A percentile compares a stretch with the other conserved stretches of the same genome.
Conservation (phyloP, 2,329 filamentous ascomycete species). For the Pestalotiopsis sp. region DNA sequence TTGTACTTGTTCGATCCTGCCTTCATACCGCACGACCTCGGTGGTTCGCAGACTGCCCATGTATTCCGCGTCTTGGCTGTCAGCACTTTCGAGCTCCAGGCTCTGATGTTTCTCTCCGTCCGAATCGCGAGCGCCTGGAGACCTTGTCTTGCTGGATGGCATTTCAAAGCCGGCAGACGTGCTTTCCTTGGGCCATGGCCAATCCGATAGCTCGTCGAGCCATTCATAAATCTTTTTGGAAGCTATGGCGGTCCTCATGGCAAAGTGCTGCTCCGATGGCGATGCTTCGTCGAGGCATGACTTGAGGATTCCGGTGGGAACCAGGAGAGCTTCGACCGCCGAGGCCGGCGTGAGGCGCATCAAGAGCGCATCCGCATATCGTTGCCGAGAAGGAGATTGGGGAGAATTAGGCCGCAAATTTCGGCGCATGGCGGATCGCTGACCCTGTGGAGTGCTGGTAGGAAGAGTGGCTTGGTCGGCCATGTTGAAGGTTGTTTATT, state of each 20-base stretch:
- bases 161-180: slow-evolving; percentile 59
- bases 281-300: slow-evolving; percentile 66
- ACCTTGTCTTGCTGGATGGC: slow-evolving; percentile 44
- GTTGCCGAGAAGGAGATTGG: slow-evolving; percentile 49
- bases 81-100: slow-evolving; percentile 17
- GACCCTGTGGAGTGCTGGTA: slow-evolving; percentile 36
- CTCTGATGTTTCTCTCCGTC: slow-evolving; percentile 12
- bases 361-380: slow-evolving; percentile 59
- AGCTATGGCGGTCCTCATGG: slow-evolving; percentile 69
- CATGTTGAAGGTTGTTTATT: slow-evolving; percentile 21
- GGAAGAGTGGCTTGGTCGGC: slow-evolving; percentile 32
- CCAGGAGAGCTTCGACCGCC: slow-evolving; percentile 62
- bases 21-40: slow-evolving; percentile 70
- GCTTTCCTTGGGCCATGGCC: slow-evolving; percentile 57
- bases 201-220: slow-evolving; percentile 69
- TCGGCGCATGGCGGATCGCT: slow-evolving; percentile 41
- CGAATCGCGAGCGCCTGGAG: slow-evolving; percentile 28
- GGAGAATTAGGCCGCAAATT: slow-evolving; percentile 40
- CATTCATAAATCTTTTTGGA: slow-evolving; percentile 74
- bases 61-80: slow-evolving; percentile 46
- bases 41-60: slow-evolving; percentile 71
- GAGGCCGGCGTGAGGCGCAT: slow-evolving; percentile 62
- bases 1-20: slow-evolving; percentile 73
- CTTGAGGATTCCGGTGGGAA: slow-evolving; percentile 55
- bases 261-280: slow-evolving; percentile 70